Evolutionary conservation across 352 stramenopile genomes (phyloP), one percentile per base, ranked within the genome.

Genomic region (Globisporangium sylvaticum): DNA sequence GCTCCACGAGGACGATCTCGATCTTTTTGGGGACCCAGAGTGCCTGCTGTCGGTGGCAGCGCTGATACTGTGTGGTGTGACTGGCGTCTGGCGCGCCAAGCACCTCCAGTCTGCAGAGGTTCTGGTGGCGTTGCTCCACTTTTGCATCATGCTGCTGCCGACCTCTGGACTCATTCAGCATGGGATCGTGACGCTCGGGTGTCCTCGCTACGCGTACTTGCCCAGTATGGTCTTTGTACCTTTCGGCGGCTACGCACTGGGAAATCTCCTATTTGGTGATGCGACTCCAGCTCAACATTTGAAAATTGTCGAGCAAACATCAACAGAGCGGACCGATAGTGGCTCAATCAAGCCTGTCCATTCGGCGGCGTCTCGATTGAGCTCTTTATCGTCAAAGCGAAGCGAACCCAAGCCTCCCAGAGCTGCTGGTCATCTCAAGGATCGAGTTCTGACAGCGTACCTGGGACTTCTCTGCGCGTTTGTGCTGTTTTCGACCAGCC

Each of bases 121-220:
- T 20, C 25, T 84, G 9, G 53, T 87, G 8, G 76, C 67, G 3
- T 37, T 75, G 3, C 34, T 67, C 8, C 83, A 81, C 65, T 86
- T 83, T 48, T 54, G 71, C 8, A 31, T 72, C 7, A 84, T 89
- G 72, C 14, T 88, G 9, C 57, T 94, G 10, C 86, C 86, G 1
- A 81, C 83, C 1, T 79, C 73, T 8, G 86, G 84, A 2, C 69
- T 94, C 42, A 75, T 94, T 37, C 86, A 92, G 65, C 86, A 92
- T 56, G 84, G 86, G 4, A 81, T 92, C 42, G 71, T 92, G 46
- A 65, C 78, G 3, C 71, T 73, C 56, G 64, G 72, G 14, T 71
- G 69, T n/a, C 77, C 91, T 65, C 83, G 86, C 14, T 94, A 92
- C 61, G 72, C 76, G 9, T 94, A 94, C 65, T 77, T 90, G 6